These are phyloP conservation scores for Mycena rosella DNA, from an alignment of 768 basidiomycete species.

Conservation along the genomic window DNA sequence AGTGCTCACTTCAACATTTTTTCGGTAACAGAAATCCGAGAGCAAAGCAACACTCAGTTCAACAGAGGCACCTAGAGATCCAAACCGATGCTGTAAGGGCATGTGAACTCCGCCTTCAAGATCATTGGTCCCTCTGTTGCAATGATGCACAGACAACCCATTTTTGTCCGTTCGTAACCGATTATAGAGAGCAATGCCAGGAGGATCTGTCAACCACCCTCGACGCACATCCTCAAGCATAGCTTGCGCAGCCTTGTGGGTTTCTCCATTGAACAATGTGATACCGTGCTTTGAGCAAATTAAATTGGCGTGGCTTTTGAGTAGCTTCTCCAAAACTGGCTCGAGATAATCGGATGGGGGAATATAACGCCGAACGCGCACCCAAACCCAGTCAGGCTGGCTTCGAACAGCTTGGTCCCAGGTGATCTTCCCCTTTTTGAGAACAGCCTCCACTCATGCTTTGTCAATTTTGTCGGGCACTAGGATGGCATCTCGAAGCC, in stretches of 20 bases:
- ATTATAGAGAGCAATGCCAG: conserved; percentile 12
- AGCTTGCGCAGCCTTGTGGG: conserved; percentile 7
- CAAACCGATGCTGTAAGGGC: neutral
- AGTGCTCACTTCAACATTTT: conserved; percentile 19
- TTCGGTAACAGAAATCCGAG: conserved; percentile 20
- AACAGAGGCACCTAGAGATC: conserved; percentile 10
- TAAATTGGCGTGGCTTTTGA: neutral
- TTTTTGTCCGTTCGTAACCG: neutral
- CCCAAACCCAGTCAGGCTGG: conserved; percentile 12
- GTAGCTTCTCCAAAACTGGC: neutral
- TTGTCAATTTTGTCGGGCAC: conserved; percentile 15
- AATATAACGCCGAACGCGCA: neutral
- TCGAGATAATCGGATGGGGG: neutral
- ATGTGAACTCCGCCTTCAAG: conserved; percentile 11
- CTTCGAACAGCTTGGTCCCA: conserved; percentile 11
- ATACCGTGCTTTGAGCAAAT: neutral
- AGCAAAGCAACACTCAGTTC: conserved; percentile 12
- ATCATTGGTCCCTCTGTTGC: neutral
- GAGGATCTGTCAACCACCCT: conserved; percentile 14
- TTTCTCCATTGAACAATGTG: neutral
- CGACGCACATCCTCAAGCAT: conserved; percentile 4
- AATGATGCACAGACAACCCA: conserved; percentile 5
- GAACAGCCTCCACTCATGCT: conserved; percentile 8
- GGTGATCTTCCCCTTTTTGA: neutral
- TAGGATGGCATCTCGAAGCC: neutral